Base-by-base conservation (phyloP, 2,329 filamentous ascomycete genomes). In the Aspergillus piperis region DNA sequence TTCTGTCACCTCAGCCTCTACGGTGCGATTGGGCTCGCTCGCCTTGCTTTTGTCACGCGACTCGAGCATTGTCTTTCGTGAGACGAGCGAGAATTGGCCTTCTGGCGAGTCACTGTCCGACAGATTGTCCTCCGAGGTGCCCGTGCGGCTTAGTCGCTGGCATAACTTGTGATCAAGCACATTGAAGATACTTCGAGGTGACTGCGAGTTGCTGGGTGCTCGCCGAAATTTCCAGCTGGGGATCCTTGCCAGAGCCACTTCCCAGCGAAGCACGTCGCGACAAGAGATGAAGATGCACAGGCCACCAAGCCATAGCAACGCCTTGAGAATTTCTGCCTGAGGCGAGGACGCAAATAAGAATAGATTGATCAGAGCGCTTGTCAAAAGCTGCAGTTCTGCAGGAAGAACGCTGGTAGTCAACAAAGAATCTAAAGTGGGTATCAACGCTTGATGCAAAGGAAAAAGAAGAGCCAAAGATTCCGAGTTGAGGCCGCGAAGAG, bases 191-290 rank as follows among this genome's bases (percentile, higher is more conserved):
- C 73, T 63, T 62, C 74, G 68, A 38, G 71, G 62, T 59, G 76
- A 73, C 66, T 77, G 75, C 58, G 72, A 70, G 5, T 67, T 68
- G 30, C 71, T 72, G 1, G 78, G 73, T 17, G 82, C 78, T 58
- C 88, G 86, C 67, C 87, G 85, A 69, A 98, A 93, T 47, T 93
- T 90, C 92, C 94, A 97, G 68, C 88, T 92, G 2, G 95, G 95
- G 17, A 98, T 91, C 59, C 94, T 85, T 54, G 94, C 93, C 62
- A 99, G 80, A 25, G 89, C 85, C 56, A 98, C 89, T 49, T 91
- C 92, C 90, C 91, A 96, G 68, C 84, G 84, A 38, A 98, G 85
- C 11, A 95, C 85, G 30, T 87, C 83, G 30, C 86, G 86, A 71
- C 92, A 96, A 5, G 86, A 79, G 3, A 94, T 78, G 56, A 96